Base-by-base conservation (phyloP, 2,329 filamentous ascomycete species). In the Colletotrichum sp. region DNA sequence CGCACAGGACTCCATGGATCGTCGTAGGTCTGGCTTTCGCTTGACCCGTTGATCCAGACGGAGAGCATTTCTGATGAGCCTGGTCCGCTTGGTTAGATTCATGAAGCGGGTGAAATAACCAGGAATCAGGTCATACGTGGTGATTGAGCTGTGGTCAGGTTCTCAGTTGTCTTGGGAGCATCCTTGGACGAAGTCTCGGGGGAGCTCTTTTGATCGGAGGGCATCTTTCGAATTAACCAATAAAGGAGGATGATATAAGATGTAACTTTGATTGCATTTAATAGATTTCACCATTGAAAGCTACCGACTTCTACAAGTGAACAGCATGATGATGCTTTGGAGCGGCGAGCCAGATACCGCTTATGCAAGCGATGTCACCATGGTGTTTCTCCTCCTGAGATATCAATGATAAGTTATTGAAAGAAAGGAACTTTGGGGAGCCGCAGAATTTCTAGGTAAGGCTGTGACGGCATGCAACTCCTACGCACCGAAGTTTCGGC, bases 361-460 rank as follows among this genome's bases (percentile, higher is more conserved):
- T 21, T 48, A 48, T 21, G n/a, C 43, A 13, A 21, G n/a, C 43
- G 43, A 48, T 48, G 10, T 7, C n/a, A 21, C 43, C 9, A 13
- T 21, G 1, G 0, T 21, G 0, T 21, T 21, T 21, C n/a, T 48
- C 18, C 6, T 13, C 16, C 43, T 0, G 4, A 48, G 10, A 48
- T 3, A 21, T 13, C 18, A 21, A 21, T 13, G 9, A 12, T 48
- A 18, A 48, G 1, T 1, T 13, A 13, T 48, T 48, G n/a, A 48
- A 48, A 21, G 3, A 21, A 48, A 48, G 10, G n/a, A 48, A 48
- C 43, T 48, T 21, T 21, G 43, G n/a, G 3, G 4, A 12, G 10
- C 10, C 18, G 10, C 10, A 21, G 6, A 48, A 48, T 21, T 2
- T 7, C 43, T 48, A 21, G 43, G n/a, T 1, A 12, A 48, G n/a